Conservation (phyloP, 202 grass and related monocot species). For the Brachypodium distachyon region DNA sequence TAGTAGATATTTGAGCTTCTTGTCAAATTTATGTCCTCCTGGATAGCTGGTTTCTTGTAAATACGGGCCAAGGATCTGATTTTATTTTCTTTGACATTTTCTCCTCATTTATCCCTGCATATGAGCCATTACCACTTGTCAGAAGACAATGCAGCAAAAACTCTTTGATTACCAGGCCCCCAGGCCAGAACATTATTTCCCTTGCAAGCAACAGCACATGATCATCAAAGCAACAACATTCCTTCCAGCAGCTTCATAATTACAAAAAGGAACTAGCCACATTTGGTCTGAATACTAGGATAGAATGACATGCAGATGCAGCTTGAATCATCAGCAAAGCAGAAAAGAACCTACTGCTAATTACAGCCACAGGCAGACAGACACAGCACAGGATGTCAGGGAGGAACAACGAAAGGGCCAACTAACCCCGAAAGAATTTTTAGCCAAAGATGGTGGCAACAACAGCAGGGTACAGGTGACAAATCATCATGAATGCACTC, state of each 20-base stretch:
- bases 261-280: background rate
- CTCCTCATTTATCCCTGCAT: background rate
- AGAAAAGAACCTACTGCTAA: background rate
- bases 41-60: no score
- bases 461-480: background rate
- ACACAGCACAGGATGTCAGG: background rate
- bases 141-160: background rate
- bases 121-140: background rate
- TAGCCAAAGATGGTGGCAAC: slow-evolving; percentile 2
- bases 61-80: no score
- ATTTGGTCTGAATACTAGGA: background rate
- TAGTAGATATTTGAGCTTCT: no score
- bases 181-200: background rate
- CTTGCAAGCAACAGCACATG: background rate
- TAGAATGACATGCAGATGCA: background rate
- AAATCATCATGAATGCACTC: background rate
- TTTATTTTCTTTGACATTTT: background rate
- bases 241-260: background rate
- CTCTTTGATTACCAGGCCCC: background rate
- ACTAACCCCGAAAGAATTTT: background rate
- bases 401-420: background rate
- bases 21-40: no score
- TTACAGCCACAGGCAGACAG: background rate
- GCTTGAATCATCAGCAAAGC: background rate
- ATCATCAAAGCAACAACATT: background rate